phyloP scores from a whole-genome alignment of 2,329 filamentous ascomycete species.

The Trichophyton mentagrophytes region DNA sequence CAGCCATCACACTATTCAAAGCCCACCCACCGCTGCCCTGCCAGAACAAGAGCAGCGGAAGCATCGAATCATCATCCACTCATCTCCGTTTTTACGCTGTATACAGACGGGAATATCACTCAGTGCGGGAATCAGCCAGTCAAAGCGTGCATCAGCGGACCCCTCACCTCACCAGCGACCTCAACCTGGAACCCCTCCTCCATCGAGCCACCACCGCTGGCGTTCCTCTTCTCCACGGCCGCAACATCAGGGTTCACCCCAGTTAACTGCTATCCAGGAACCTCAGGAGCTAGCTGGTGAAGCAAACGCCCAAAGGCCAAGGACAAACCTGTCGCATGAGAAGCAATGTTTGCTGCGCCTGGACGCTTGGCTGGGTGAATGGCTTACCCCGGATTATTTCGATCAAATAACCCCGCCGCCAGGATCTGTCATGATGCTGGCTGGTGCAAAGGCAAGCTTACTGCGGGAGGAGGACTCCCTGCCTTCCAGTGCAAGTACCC shows the following conservation, averaged over 20 bases:
- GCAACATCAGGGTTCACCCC: constrained; percentile 12
- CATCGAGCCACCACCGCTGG: constrained; percentile 15
- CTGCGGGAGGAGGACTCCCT: constrained; percentile 58
- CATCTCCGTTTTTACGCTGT: constrained; percentile 86
- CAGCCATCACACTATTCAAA: neutral
- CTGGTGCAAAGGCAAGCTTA: constrained; percentile 75
- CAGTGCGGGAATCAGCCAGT: constrained; percentile 60
- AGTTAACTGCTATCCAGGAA: neutral
- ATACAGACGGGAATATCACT: constrained; percentile 85
- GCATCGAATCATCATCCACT: constrained; percentile 75
- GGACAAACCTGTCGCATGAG: neutral
- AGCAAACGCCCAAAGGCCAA: neutral
- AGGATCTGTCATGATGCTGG: constrained; percentile 72
- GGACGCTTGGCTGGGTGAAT: constrained; percentile 89
- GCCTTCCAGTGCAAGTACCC: constrained; percentile 30
- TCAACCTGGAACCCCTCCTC: neutral
- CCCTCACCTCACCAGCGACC: neutral
- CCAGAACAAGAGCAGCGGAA: constrained; percentile 25
- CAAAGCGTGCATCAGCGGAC: neutral
- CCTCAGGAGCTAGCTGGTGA: neutral
- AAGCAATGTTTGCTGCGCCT: constrained; percentile 47
- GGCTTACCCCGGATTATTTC: constrained; percentile 87
- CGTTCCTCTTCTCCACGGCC: constrained; percentile 18
- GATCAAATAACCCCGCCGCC: constrained; percentile 85
- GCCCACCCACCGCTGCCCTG: constrained; percentile 4